Percentiles rank a stretch among this genome's conserved stretches.
Conservation (phyloP, 495 filamentous ascomycete species). For the Peziza echinospora region DNA sequence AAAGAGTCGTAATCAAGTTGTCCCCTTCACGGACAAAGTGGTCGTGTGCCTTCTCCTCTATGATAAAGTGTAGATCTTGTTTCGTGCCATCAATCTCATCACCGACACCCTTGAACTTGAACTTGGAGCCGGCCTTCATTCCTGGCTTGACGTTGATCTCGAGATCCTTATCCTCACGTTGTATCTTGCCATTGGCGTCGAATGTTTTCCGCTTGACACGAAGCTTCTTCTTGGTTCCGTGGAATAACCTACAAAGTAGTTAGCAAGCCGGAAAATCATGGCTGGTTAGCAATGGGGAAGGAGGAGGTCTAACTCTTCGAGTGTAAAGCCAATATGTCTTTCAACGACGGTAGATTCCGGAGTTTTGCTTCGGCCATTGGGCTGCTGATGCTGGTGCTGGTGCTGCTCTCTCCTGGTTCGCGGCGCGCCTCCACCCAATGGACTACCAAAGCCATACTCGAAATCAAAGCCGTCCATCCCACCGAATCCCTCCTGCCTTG, state of each 20-base stretch:
- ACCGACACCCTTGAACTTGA: constrained; percentile 87
- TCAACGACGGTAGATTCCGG: constrained; percentile 83
- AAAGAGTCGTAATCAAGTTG: constrained; percentile 53
- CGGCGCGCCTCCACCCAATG: constrained; percentile 22
- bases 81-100: constrained; percentile 95
- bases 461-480: constrained; percentile 29
- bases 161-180: constrained; percentile 65
- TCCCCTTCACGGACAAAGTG: constrained; percentile 69
- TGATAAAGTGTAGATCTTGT: constrained; percentile 85
- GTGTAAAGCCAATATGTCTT: constrained; percentile 51
- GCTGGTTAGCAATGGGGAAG: background rate
- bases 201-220: constrained; percentile 92
- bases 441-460: constrained; percentile 22
- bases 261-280: background rate
- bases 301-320: constrained; percentile 41
- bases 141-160: constrained; percentile 90
- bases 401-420: constrained; percentile 20
- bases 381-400: no score
- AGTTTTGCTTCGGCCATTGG: constrained; percentile 25
- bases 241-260: constrained; percentile 31
- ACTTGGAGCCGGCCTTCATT: constrained; percentile 86
- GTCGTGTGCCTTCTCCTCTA: constrained; percentile 77
- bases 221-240: constrained; percentile 78
- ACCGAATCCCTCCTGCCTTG: constrained; percentile 28
- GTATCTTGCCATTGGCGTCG: constrained; percentile 62